phyloP scores from a whole-genome alignment of 2,329 filamentous ascomycete genomes.

The Colletotrichum melonis region DNA sequence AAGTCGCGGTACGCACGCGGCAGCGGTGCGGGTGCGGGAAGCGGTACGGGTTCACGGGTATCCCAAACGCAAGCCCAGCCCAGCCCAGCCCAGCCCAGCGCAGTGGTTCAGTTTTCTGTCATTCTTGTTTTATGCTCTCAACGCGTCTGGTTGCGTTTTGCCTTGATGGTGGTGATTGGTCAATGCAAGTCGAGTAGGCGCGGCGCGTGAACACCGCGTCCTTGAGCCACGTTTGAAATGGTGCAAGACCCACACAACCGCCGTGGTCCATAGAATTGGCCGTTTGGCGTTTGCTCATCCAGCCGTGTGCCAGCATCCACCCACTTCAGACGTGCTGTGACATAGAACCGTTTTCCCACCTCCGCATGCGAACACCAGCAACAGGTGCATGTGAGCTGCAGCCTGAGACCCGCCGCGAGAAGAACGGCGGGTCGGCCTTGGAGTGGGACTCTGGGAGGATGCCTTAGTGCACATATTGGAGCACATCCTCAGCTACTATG shows the following conservation, averaged over 20 bases:
- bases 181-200: not conserved
- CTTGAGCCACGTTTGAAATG: not conserved
- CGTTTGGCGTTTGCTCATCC: not conserved
- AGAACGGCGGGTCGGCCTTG: constrained; percentile 13
- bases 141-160: constrained; percentile 1
- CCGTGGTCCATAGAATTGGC: not conserved
- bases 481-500: not conserved
- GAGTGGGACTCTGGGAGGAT: not conserved
- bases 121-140: not conserved
- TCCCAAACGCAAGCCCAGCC: not conserved
- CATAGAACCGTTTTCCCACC: not conserved
- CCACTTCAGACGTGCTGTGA: not conserved
- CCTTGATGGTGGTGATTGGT: not conserved
- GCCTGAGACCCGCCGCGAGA: not conserved
- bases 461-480: not conserved
- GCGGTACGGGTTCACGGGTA: not conserved
- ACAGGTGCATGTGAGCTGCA: not conserved
- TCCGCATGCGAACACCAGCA: constrained; percentile 19
- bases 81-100: not conserved
- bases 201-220: not conserved
- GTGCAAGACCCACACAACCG: not conserved
- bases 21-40: constrained; percentile 10
- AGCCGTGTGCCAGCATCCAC: too few species aligned
- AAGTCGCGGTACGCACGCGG: constrained; percentile 2
- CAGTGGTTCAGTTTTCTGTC: not conserved